phyloP scores from a whole-genome alignment of 176 grass and related monocot species.

The Otatea glauca region DNA sequence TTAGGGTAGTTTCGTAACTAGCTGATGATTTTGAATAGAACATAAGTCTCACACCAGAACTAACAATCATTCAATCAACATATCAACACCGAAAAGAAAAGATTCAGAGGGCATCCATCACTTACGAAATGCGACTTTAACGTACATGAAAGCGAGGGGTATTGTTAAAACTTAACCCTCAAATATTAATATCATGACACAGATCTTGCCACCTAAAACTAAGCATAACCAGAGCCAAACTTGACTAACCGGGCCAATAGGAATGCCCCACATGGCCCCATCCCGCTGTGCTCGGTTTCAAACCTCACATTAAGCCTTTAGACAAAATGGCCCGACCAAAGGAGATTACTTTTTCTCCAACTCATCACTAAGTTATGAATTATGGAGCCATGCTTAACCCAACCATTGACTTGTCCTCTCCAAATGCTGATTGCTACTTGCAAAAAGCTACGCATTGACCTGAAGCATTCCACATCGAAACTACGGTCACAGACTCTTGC shows the following conservation, averaged over 20 bases:
- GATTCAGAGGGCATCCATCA: background rate
- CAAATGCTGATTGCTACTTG: constrained; percentile 34
- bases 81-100: constrained; percentile 12
- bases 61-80: background rate
- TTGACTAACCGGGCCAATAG: background rate
- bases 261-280: background rate
- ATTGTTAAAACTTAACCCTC: constrained; percentile 28
- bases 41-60: background rate
- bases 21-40: background rate
- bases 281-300: constrained; percentile 31
- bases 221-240: constrained; percentile 42
- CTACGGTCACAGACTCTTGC: constrained; percentile 22
- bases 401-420: constrained; percentile 49
- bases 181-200: constrained; percentile 35
- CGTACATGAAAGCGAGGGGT: constrained; percentile 49
- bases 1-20: background rate
- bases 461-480: constrained; percentile 32
- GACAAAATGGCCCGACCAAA: constrained; percentile 12
- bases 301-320: constrained; percentile 32
- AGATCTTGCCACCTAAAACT: constrained; percentile 40
- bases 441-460: constrained; percentile 47
- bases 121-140: constrained; percentile 42
- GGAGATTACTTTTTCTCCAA: constrained; percentile 20
- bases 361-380: background rate
- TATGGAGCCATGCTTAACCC: constrained; percentile 24